Base-by-base conservation (phyloP, 768 basidiomycete species). In the Macrolepiota albuminosa region DNA sequence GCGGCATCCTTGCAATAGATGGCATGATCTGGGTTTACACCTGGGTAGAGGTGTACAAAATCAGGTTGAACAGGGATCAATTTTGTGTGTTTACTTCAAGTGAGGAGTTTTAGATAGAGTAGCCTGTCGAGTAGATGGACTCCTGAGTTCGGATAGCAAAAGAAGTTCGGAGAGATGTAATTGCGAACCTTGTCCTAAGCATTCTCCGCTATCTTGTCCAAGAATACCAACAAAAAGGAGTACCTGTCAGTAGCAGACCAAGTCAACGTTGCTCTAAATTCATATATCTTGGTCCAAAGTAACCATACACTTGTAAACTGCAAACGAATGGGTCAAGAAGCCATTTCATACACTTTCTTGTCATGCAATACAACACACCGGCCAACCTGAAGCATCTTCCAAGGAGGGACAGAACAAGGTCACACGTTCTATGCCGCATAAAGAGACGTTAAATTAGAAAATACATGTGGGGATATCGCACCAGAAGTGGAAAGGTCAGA, bases 231-330 rank as follows among this genome's bases (percentile, higher is more conserved):
- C 29, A 39, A 26, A 16, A 57, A 24, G 31, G 46, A 48, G 7
- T 16, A 36, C 37, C 5, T 18, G 31, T 61, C 52, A 57, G 8
- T 46, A 13, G 10, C 6, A 51, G n/a, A 36, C 50, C n/a, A 45
- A 18, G 4, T n/a, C 33, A 26, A 56, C 46, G 8, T 40, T 43
- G 21, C 43, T 18, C 18, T 9, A 52, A 29, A 42, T 51, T 21
- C 31, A 54, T 39, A 18, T 61, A 73, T 78, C 77, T 47, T 75
- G 70, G 43, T 75, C 71, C 8, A 78, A 59, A 11, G 76, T 79
- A 56, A 78, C 72, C 33, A 70, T 11, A 45, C 71, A 71, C 50
- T 75, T 72, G 57, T 72, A 73, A 6, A 72, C 71, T 73, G 37
- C 8, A 6, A 24, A 55, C 14, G 13, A 18, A 9, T 49, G 13